A percentile compares a stretch with the other conserved stretches of the same genome.
Conservation (phyloP, 2,329 filamentous ascomycete genomes). For the Penicillium brasilianum region DNA sequence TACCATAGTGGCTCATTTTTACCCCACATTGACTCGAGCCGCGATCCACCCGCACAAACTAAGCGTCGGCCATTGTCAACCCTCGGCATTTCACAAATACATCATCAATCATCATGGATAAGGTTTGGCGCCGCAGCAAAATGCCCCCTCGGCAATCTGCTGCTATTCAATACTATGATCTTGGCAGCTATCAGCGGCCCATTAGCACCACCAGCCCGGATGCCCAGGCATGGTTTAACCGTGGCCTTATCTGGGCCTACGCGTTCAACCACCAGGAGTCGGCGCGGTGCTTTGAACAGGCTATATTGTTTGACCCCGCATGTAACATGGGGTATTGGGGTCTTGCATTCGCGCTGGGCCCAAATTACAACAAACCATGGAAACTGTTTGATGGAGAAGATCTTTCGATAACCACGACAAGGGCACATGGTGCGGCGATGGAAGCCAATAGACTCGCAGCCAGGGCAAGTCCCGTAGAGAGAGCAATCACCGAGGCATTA, state of each 20-base stretch:
- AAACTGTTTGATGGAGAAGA: slow-evolving; percentile 69
- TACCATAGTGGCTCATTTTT: background rate
- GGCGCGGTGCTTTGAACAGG: slow-evolving; percentile 40
- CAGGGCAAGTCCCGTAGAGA: slow-evolving; percentile 58
- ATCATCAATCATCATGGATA: background rate
- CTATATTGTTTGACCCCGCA: slow-evolving; percentile 36
- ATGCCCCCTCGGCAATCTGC: slow-evolving; percentile 9
- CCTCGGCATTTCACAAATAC: background rate
- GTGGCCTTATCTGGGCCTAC: slow-evolving; percentile 47
- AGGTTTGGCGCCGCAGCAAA: slow-evolving; percentile 13
- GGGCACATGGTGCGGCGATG: slow-evolving; percentile 53
- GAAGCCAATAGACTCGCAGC: slow-evolving; percentile 50
- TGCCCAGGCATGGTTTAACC: slow-evolving; percentile 47
- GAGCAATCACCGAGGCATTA: slow-evolving; percentile 67
- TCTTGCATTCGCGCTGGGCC: slow-evolving; percentile 67
- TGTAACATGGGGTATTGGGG: slow-evolving; percentile 49
- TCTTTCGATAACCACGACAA: slow-evolving; percentile 41
- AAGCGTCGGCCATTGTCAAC: background rate
- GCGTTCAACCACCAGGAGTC: slow-evolving; percentile 49
- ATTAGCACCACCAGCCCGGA: slow-evolving; percentile 36
- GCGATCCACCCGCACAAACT: background rate
- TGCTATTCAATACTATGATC: slow-evolving; percentile 38
- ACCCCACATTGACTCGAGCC: slow-evolving; percentile 4
- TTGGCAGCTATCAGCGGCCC: slow-evolving; percentile 43
- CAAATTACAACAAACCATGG: slow-evolving; percentile 82